Percentiles rank a stretch among this genome's conserved stretches.
phyloP scores from a whole-genome alignment of 257 asterid species.

The Anisodus tanguticus region DNA sequence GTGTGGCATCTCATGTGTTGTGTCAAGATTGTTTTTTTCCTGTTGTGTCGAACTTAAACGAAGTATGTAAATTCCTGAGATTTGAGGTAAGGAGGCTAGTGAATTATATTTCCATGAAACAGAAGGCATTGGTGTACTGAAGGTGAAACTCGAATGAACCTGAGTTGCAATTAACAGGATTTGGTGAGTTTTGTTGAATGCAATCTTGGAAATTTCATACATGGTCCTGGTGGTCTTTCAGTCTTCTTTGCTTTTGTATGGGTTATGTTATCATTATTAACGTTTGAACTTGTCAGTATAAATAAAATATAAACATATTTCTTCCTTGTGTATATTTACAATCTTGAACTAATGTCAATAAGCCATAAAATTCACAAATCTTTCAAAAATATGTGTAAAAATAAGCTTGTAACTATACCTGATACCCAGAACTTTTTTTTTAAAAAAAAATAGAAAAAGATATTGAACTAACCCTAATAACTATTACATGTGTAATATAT shows the following conservation, averaged over 20 bases:
- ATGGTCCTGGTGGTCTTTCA: neutral
- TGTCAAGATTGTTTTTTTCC: conserved; percentile 14
- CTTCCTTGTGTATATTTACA: neutral
- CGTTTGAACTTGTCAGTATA: neutral
- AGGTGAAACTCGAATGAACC: neutral
- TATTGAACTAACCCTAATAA: neutral
- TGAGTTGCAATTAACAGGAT: neutral
- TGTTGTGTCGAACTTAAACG: conserved; percentile 20
- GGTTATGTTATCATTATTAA: neutral
- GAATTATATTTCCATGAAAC: conserved; percentile 23
- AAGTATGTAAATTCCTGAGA: conserved; percentile 32
- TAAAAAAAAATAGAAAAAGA: neutral
- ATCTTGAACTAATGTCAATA: no score
- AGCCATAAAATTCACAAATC: no score
- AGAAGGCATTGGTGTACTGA: conserved; percentile 11
- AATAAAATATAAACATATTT: neutral
- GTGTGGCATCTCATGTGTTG: conserved; percentile 29
- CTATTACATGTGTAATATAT: neutral
- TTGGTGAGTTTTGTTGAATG: conserved; percentile 12
- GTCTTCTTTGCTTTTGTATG: neutral
- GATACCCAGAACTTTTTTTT: neutral
- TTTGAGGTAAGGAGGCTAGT: conserved; percentile 24
- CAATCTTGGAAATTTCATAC: neutral
- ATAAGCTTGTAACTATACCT: neutral
- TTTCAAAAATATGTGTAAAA: no score